Percentiles rank a stretch among this genome's conserved stretches.
phyloP scores from a whole-genome alignment of 495 filamentous ascomycete species.

The Penicillium bovifimosum region DNA sequence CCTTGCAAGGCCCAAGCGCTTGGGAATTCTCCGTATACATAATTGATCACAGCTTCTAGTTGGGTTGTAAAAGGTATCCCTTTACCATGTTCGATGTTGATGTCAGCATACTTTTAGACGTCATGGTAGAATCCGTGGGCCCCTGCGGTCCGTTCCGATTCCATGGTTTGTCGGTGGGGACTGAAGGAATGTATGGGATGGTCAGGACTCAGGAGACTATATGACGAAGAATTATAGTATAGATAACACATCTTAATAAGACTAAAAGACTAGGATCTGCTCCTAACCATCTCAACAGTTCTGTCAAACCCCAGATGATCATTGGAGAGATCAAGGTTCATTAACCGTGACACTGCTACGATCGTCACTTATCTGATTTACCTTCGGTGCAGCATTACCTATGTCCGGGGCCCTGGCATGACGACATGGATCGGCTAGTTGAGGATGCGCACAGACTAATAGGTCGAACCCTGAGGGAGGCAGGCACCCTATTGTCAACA shows the following conservation, averaged over 20 bases:
- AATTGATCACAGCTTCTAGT: not conserved
- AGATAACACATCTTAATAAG: not conserved
- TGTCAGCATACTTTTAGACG: not conserved
- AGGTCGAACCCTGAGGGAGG: not conserved
- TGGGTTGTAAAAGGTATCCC: not conserved
- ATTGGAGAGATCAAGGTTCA: not conserved
- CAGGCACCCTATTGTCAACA: not conserved
- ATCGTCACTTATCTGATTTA: not conserved
- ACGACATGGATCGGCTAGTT: not conserved
- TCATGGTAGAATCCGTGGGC: not conserved
- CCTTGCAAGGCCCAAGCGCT: not conserved
- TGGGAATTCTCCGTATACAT: not conserved
- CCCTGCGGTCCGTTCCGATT: slow-evolving; percentile 4
- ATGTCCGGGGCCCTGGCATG: not conserved
- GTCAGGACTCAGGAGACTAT: not conserved
- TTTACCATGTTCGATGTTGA: not conserved
- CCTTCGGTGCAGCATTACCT: not conserved
- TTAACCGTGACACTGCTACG: not conserved
- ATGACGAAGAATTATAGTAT: not conserved
- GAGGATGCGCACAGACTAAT: not conserved
- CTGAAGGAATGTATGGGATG: not conserved
- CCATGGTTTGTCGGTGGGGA: not conserved
- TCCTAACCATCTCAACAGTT: not conserved
- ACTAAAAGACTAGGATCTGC: not conserved
- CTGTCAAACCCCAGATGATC: not conserved